Base-by-base conservation (phyloP, 2,329 filamentous ascomycete genomes). In the Aspergillus floridensis region DNA sequence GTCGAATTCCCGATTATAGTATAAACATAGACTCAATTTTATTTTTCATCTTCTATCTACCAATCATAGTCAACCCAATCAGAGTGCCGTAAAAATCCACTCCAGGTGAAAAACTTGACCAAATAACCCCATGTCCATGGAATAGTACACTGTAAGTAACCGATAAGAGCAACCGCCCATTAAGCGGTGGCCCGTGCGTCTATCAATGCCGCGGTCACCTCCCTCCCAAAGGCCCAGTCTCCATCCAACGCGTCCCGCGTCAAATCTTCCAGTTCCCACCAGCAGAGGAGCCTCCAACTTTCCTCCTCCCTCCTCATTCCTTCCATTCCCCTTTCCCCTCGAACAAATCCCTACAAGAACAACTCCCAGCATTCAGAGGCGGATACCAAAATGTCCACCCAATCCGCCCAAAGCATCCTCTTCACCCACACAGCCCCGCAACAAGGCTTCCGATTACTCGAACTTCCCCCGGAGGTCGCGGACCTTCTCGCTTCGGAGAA, bases 401-500 rank as follows among this genome's bases (percentile, higher is more conserved):
- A 78, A 66, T 59, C 69, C 16, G 65, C 72, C 10, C 66, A 58
- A 19, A 70, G 70, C 53, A 72, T 80, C 47, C 69, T 74, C 5
- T 77, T 80, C 65, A 78, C 76, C 19, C 71, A 79, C 51, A 73
- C 69, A 5, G 62, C 66, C n/a, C 73, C 73, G 5, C 80, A 85
- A 64, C 79, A 85, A 65, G 78, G 78, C 22, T 83, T 87, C 69
- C 80, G 83, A 44, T 76, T 88, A 32, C 77, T 88, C 21, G 86
- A 88, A 73, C 78, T 88, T 19, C 81, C 86, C 12, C 74, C 83
- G 2, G 83, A 86, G 35, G 67, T 88, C 38, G 78, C 85, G 12
- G 78, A 81, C 38, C 70, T 85, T 48, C 69, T 88, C 35, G 76
- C 80, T 21, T 78, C 80, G 8, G 75, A 80, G n/a, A 74, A 80